phyloP scores from a whole-genome alignment of 2,329 filamentous ascomycete species.

The Lachnellula hyalina region DNA sequence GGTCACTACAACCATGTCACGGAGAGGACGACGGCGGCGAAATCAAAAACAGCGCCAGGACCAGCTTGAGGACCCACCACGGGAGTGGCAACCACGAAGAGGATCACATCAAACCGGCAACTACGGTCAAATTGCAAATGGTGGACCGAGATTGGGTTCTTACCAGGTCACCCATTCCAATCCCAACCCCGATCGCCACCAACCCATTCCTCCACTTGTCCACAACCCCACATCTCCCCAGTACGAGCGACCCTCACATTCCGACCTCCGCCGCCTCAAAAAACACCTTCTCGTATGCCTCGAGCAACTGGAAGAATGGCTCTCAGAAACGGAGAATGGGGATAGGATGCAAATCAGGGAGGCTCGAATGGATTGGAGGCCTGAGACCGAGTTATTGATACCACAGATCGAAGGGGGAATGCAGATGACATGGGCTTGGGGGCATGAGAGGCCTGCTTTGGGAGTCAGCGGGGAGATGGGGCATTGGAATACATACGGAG shows the following conservation, averaged over 20 bases:
- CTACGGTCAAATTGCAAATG: neutral
- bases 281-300: too few species aligned
- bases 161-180: too few species aligned
- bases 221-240: too few species aligned
- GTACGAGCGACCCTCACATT: too few species aligned
- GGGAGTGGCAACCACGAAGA: neutral
- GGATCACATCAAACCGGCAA: constrained; percentile 7
- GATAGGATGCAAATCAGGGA: constrained; percentile 13
- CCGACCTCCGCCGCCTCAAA: too few species aligned
- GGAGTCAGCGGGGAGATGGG: too few species aligned
- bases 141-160: too few species aligned
- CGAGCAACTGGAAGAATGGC: neutral
- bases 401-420: neutral
- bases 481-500: too few species aligned
- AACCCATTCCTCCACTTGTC: too few species aligned
- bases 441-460: neutral
- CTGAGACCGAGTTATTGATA: constrained; percentile 15
- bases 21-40: neutral
- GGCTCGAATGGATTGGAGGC: constrained; percentile 26
- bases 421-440: neutral
- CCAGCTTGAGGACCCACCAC: neutral
- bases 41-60: neutral
- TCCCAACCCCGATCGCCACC: too few species aligned
- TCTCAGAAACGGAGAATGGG: neutral
- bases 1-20: neutral